Conservation (phyloP, 2,329 filamentous ascomycete genomes). For the Colletotrichum camelliae region DNA sequence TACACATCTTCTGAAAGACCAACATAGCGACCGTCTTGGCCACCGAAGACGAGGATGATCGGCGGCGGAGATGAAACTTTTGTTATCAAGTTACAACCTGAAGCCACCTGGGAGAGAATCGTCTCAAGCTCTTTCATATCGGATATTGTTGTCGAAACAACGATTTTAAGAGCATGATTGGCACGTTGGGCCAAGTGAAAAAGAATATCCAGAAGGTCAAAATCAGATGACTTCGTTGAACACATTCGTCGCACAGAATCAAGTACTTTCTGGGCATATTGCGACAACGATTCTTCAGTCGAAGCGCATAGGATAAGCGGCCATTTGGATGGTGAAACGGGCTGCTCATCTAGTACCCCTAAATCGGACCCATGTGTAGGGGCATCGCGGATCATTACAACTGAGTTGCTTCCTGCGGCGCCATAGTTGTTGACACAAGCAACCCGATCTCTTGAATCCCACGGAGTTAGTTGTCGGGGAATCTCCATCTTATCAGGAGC, state of each 20-base stretch:
- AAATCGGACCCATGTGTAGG: background rate
- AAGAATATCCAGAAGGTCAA: background rate
- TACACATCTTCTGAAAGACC: slow-evolving; percentile 6
- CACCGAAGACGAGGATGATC: slow-evolving; percentile 42
- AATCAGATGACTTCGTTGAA: background rate
- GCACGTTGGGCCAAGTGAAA: background rate
- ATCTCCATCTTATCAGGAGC: background rate
- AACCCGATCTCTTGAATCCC: background rate
- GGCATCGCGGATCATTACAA: slow-evolving; percentile 33
- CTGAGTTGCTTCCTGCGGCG: slow-evolving; percentile 30
- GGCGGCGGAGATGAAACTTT: background rate
- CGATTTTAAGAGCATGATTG: background rate
- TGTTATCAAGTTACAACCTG: background rate
- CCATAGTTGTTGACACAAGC: slow-evolving; percentile 42
- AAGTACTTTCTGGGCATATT: background rate
- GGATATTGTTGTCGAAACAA: background rate
- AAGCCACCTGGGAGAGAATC: background rate
- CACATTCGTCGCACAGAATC: background rate
- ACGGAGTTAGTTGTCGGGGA: background rate
- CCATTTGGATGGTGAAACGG: background rate
- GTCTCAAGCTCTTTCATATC: background rate
- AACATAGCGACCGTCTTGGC: slow-evolving; percentile 30
- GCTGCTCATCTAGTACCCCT: background rate
- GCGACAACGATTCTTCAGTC: background rate
- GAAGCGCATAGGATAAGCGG: background rate